Evolutionary conservation across 352 stramenopile genomes (phyloP).

Genomic region (Globisporangium splendens): DNA sequence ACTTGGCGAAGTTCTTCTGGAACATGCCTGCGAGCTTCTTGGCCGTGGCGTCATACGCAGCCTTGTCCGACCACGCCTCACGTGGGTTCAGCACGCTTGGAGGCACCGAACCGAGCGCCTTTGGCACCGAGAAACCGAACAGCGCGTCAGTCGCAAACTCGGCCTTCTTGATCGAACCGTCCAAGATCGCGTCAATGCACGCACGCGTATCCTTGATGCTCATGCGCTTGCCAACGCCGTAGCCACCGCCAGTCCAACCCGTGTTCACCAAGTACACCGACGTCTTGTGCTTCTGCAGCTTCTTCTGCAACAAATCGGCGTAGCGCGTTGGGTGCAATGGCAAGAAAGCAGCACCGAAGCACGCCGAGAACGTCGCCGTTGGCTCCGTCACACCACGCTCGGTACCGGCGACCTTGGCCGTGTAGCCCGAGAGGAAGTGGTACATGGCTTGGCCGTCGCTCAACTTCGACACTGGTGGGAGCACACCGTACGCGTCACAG

Average conservation of each 20-base stretch:
- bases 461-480: constrained; percentile 95
- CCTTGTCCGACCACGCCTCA: constrained; percentile 92
- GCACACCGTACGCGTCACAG: constrained; percentile 97
- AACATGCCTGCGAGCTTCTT: constrained; percentile 96
- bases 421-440: constrained; percentile 98
- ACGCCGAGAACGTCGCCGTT: constrained; percentile 94
- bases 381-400: constrained; percentile 97
- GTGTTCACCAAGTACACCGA: constrained; percentile 97
- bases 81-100: constrained; percentile 89
- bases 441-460: constrained; percentile 96
- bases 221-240: constrained; percentile 97
- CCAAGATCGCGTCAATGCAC: constrained; percentile 96
- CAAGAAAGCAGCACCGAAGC: constrained; percentile 98
- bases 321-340: constrained; percentile 97
- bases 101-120: constrained; percentile 83
- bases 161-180: constrained; percentile 93
- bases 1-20: constrained; percentile 97
- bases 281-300: constrained; percentile 93
- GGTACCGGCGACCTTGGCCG: constrained; percentile 97
- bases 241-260: constrained; percentile 95
- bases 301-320: constrained; percentile 95
- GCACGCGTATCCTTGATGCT: constrained; percentile 95
- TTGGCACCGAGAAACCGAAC: constrained; percentile 95
- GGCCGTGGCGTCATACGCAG: constrained; percentile 88
- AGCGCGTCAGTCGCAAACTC: constrained; percentile 84